Conservation (phyloP, 2,329 filamentous ascomycete genomes). For the Piedraia hortae region DNA sequence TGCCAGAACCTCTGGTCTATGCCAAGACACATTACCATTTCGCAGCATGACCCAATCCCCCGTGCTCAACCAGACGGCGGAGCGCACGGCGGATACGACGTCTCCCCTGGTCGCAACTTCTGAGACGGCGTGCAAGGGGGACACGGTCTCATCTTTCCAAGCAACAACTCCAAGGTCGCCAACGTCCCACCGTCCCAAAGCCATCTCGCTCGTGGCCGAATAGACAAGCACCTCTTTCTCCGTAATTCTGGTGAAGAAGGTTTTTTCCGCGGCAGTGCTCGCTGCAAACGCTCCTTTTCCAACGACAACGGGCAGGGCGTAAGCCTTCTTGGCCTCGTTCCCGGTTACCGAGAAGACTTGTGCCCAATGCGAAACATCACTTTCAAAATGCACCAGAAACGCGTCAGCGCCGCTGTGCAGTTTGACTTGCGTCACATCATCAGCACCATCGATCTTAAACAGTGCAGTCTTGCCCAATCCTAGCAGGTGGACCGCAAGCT, state of each 20-base stretch:
- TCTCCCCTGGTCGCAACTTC: slow-evolving; percentile 51
- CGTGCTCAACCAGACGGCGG: slow-evolving; percentile 35
- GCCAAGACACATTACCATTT: slow-evolving; percentile 60
- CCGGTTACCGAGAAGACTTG: slow-evolving; percentile 66
- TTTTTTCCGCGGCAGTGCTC: slow-evolving; percentile 49
- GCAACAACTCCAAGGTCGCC: slow-evolving; percentile 14
- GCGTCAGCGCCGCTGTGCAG: slow-evolving; percentile 48
- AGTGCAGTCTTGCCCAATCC: slow-evolving; percentile 19
- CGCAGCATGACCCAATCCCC: slow-evolving; percentile 62
- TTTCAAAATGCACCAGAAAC: slow-evolving; percentile 60
- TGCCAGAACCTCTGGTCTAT: slow-evolving; percentile 55
- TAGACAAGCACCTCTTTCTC: slow-evolving; percentile 44
- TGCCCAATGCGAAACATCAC: slow-evolving; percentile 43
- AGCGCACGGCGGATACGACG: slow-evolving; percentile 47
- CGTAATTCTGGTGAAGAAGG: slow-evolving; percentile 70
- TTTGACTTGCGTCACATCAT: slow-evolving; percentile 22
- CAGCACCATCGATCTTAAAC: slow-evolving; percentile 17
- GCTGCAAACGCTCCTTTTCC: slow-evolving; percentile 52
- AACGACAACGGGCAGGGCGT: slow-evolving; percentile 43
- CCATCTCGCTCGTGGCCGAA: slow-evolving; percentile 48
- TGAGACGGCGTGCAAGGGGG: slow-evolving; percentile 40
- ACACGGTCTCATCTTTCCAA: slow-evolving; percentile 4
- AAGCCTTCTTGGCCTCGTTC: slow-evolving; percentile 43
- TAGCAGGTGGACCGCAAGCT: slow-evolving; percentile 37
- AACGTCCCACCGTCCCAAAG: slow-evolving; percentile 47